A percentile compares a stretch with the other conserved stretches of the same genome.
Evolutionary conservation across 2,329 filamentous ascomycete species (phyloP).

Genomic region (Neurospora crassa): DNA sequence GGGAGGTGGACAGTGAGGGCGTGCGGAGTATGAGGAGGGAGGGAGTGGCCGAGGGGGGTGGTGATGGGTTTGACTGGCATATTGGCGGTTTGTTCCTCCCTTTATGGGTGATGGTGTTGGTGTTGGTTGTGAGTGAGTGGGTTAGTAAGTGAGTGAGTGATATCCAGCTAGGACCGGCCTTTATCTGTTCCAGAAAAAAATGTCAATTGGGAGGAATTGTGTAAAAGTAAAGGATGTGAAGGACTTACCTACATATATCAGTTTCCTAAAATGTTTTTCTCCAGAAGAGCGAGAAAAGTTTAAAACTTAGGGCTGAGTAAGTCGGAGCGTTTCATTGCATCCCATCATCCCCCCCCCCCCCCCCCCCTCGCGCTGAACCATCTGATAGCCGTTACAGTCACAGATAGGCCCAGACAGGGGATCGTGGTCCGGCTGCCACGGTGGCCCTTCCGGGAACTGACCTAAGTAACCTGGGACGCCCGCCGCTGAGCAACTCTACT

Average conservation of each 20-base stretch:
- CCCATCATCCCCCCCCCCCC: too few relatives aligned
- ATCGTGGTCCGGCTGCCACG: not conserved
- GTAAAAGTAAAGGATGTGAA: not conserved
- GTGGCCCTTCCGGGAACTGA: not conserved
- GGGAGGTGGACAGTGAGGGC: slow-evolving; percentile 36
- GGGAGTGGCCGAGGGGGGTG: slow-evolving; percentile 31
- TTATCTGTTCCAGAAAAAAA: not conserved
- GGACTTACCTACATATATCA: not conserved
- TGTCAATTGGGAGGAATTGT: not conserved
- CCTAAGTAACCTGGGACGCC: not conserved
- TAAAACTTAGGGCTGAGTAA: not conserved
- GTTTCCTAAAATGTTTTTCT: not conserved
- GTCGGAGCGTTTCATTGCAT: not conserved
- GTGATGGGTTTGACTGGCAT: slow-evolving; percentile 20
- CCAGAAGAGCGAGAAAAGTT: not conserved
- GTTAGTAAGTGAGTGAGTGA: not conserved
- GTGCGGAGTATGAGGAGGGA: slow-evolving; percentile 37
- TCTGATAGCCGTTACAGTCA: not conserved
- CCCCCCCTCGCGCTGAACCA: not conserved
- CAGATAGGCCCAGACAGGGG: not conserved
- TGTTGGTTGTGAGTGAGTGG: not conserved
- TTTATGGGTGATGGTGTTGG: not conserved
- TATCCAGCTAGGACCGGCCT: not conserved
- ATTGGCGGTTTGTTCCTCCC: not conserved
- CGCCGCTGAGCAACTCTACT: not conserved